Evolutionary conservation across 2,329 filamentous ascomycete species (phyloP).

Genomic region (Colletotrichum orbiculare): DNA sequence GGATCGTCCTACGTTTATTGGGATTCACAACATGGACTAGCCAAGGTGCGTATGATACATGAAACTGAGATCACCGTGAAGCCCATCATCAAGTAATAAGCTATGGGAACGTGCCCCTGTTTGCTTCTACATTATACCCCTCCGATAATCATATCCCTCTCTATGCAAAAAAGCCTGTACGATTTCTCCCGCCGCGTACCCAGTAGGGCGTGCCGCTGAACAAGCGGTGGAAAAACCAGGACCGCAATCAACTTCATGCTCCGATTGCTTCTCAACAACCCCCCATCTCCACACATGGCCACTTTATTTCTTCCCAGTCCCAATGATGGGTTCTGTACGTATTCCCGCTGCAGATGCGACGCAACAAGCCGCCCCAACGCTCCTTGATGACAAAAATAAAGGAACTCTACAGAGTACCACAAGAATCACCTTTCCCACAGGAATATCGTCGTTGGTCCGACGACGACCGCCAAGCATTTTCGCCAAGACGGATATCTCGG

Average conservation of each 20-base stretch:
- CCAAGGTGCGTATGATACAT: background rate
- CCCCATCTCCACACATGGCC: background rate
- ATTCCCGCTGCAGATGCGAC: no score
- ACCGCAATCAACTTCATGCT: slow-evolving; percentile 22
- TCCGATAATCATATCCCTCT: slow-evolving; percentile 17
- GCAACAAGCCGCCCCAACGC: no score
- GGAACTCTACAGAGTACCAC: background rate
- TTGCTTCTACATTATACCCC: background rate
- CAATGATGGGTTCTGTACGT: no score
- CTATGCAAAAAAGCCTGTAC: background rate
- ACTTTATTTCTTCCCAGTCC: background rate
- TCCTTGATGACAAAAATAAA: no score
- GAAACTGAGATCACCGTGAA: slow-evolving; percentile 14
- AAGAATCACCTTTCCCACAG: background rate
- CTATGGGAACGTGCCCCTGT: slow-evolving; percentile 4
- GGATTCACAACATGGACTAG: no score
- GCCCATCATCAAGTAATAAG: background rate
- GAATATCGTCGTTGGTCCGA: background rate
- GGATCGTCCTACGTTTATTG: no score
- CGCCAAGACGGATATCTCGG: slow-evolving; percentile 33
- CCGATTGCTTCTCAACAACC: background rate
- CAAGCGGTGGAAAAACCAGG: slow-evolving; percentile 8
- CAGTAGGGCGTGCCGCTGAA: no score
- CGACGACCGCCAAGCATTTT: slow-evolving; percentile 7
- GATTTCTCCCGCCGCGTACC: no score